These are phyloP conservation scores for Artemisia argyi DNA, from an alignment of 129 eudicot species.

Conservation along the genomic window DNA sequence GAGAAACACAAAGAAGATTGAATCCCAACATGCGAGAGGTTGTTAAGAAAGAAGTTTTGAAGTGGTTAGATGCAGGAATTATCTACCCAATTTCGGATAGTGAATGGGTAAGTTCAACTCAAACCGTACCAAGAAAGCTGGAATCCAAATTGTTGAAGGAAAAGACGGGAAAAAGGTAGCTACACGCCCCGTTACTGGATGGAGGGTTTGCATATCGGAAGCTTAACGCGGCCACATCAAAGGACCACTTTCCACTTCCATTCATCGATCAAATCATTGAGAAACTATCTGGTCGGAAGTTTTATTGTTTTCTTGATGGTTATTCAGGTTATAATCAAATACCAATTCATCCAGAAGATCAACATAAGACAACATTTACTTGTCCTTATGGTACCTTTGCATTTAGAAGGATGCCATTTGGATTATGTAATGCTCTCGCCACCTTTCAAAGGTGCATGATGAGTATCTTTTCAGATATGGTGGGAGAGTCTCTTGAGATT, in stretches of 20 bases:
- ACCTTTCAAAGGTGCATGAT: slow-evolving; percentile 9
- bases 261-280: background rate
- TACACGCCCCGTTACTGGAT: background rate
- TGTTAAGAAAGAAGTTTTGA: background rate
- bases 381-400: slow-evolving; percentile 2
- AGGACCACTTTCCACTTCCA: background rate
- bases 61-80: background rate
- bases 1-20: background rate
- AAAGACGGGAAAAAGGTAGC: background rate
- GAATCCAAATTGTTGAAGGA: background rate
- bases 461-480: slow-evolving; percentile 11
- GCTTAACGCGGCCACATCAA: background rate
- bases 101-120: background rate
- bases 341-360: background rate
- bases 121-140: background rate
- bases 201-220: background rate
- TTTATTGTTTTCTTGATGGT: background rate
- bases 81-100: background rate
- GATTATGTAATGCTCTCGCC: background rate
- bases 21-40: background rate
- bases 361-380: background rate
- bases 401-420: background rate
- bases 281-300: background rate
- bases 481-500: background rate
- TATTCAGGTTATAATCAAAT: background rate